Base-by-base conservation (phyloP, 2,329 filamentous ascomycete genomes). In the Cordyceps cicadae region DNA sequence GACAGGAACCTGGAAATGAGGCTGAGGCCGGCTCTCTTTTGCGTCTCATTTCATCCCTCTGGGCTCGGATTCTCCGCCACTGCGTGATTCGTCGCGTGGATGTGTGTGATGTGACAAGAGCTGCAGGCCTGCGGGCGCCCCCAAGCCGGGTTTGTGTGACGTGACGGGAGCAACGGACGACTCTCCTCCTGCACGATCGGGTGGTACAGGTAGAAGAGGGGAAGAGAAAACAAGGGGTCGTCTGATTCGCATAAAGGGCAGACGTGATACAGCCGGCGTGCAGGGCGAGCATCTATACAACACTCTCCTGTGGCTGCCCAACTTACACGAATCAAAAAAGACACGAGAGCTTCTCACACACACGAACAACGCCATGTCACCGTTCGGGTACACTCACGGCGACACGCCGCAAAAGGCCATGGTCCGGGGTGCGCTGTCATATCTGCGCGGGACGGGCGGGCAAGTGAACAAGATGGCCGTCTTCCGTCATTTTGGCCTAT, bases 401-500 rank as follows among this genome's bases (percentile, higher is more conserved):
- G 72, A 75, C 65, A 71, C 70, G 50, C 68, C 70, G 14, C 72
- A 73, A 64, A 73, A 72, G 68, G 72, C 71, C 61, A 72, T 75
- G 70, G 73, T 74, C 41, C 69, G 73, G 12, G 73, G 73, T 9
- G 74, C 71, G 53, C 74, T 75, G 63, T 74, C 73, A 4, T 75
- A 74, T 64, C 71, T 75, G 17, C 73, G 75, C 64, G 70, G 71
- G 2, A 69, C 74, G 39, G 72, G 71, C 60, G 66, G 74, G 19
- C 71, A 71, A 2, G 72, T 75, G 57, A 75, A 75, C 68, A 74
- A 75, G 65, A 70, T 70, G 37, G 72, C 73, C 66, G 74, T 75
- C 62, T 75, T 75, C 62, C 68, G 71, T 37, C 73, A 75, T 63
- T 75, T 75, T 66, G 70, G 70, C 21, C 67, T 75, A 15, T 73